Base-by-base conservation (phyloP, 2,329 filamentous ascomycete species). In the Fusarium dlaminii region DNA sequence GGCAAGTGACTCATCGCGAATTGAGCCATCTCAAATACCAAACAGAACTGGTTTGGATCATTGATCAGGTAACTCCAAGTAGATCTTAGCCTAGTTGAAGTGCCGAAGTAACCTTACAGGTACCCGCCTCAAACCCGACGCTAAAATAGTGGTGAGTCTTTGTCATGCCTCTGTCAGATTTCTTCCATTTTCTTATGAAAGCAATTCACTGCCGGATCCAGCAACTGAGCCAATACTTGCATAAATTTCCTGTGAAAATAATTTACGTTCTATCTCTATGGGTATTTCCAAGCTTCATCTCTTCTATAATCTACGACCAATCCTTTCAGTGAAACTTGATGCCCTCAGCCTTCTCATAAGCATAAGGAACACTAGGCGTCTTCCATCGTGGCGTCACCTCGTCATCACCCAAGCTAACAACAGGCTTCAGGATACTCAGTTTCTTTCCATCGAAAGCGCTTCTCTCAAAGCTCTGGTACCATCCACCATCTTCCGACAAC, bases 351-450 rank as follows among this genome's bases (percentile, higher is more conserved):
- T 71, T 63, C 14, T 71, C 55, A 40, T 68, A 20, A 2, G 67
- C 68, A 48, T 71, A 68, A 18, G 68, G 68, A 5, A 72, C 55
- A 63, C 68, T 71, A 8, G 68, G 62, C 6, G 62, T 68, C 13
- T 13, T 72, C 68, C 68, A 71, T 10, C 36, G 30, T 7, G 63
- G 69, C 4, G 68, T 49, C 9, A 43, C 37, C 4, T 51, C 36
- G 1, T 43, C 29, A n/a, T 43, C 63, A 9, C 42, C 63, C 11
- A 72, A 43, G 3, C 30, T 37, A 10, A 55, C 57, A 8, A 72
- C 57, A 17, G 69, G 69, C 69, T 64, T 72, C 2, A 72, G 24
- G 6, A 72, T 63, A 4, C 63, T 72, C 3, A 72, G 22, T 17
- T 24, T 63, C 42, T 58, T 72, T 5, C 63, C 68, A 27, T 51